Percentiles rank a stretch among this genome's conserved stretches.
phyloP scores from a whole-genome alignment of 306 rosid species.

The Quercus berberidifolia region DNA sequence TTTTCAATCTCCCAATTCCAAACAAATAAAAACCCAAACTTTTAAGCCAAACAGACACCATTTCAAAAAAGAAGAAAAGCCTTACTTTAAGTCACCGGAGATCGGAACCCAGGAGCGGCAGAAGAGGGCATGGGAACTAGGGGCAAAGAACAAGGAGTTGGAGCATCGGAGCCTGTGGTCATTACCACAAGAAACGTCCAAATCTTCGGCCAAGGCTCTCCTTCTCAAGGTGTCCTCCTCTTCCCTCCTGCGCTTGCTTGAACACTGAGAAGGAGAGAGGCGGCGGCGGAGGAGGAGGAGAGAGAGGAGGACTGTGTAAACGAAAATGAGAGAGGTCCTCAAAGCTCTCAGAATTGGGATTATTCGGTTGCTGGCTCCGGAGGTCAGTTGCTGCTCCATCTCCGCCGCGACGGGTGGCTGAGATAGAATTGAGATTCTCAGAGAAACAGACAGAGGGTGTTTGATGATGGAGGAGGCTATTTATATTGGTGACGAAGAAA shows the following conservation, averaged over 20 bases:
- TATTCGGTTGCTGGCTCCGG: slow-evolving; percentile 98
- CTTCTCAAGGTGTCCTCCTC: slow-evolving; percentile 80
- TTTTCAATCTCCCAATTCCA: no score
- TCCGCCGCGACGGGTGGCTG: slow-evolving; percentile 47
- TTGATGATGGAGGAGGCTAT: not conserved
- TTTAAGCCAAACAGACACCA: not conserved
- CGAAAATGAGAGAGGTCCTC: slow-evolving; percentile 47
- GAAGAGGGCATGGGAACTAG: slow-evolving; percentile 61
- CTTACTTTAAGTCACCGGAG: slow-evolving; percentile 61
- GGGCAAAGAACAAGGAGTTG: slow-evolving; percentile 68
- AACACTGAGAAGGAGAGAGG: not conserved
- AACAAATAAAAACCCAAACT: no score
- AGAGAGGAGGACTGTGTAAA: slow-evolving; percentile 60
- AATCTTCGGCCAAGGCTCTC: slow-evolving; percentile 68
- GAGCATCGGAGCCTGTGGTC: slow-evolving; percentile 47
- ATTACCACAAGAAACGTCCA: slow-evolving; percentile 42
- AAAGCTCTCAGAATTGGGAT: slow-evolving; percentile 75
- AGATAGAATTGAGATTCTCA: slow-evolving; percentile 1
- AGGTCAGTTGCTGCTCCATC: slow-evolving; percentile 90
- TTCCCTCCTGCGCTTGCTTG: slow-evolving; percentile 41
- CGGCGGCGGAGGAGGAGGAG: slow-evolving; percentile 30
- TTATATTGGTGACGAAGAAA: no score
- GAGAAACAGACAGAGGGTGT: not conserved
- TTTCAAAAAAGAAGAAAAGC: not conserved
- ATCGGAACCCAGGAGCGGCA: slow-evolving; percentile 86